phyloP scores from a whole-genome alignment of 345 rosid species.

The Cardamine chenopodiifolia region DNA sequence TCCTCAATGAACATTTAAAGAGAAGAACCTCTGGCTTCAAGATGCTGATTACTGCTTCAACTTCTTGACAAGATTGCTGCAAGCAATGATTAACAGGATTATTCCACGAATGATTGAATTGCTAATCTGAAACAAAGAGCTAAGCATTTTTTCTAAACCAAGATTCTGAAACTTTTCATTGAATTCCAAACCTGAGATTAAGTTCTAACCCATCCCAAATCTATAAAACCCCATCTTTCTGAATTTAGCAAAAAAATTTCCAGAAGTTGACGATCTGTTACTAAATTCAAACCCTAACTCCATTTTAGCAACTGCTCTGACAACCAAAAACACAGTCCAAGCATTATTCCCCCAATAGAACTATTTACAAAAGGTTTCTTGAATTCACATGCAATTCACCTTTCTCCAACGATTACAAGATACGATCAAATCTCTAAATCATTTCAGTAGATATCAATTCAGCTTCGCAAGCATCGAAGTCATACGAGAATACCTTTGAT shows the following conservation, averaged over 20 bases:
- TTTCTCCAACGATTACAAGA: constrained; percentile 1
- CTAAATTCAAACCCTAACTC: background rate
- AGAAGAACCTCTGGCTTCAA: constrained; percentile 89
- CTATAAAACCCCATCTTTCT: background rate
- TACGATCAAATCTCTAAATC: constrained; percentile 1
- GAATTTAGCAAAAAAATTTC: background rate
- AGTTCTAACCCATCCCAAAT: background rate
- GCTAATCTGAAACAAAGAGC: background rate
- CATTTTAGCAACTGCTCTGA: background rate
- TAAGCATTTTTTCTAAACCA: background rate
- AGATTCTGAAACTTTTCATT: background rate
- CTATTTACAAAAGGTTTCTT: background rate
- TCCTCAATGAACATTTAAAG: constrained; percentile 12
- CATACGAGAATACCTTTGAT: constrained; percentile 61
- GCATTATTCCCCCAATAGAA: background rate
- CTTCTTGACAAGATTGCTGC: constrained; percentile 53
- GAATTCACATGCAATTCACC: constrained; percentile 21
- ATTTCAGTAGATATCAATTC: background rate
- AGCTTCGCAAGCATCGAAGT: background rate
- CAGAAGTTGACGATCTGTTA: background rate
- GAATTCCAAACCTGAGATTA: background rate
- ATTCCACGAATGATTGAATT: constrained; percentile 42
- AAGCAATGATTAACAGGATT: background rate
- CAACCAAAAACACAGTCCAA: constrained; percentile 3
- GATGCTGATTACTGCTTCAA: constrained; percentile 69